phyloP scores from a whole-genome alignment of 495 filamentous ascomycete species.

The Staphylotrichum longicolle region DNA sequence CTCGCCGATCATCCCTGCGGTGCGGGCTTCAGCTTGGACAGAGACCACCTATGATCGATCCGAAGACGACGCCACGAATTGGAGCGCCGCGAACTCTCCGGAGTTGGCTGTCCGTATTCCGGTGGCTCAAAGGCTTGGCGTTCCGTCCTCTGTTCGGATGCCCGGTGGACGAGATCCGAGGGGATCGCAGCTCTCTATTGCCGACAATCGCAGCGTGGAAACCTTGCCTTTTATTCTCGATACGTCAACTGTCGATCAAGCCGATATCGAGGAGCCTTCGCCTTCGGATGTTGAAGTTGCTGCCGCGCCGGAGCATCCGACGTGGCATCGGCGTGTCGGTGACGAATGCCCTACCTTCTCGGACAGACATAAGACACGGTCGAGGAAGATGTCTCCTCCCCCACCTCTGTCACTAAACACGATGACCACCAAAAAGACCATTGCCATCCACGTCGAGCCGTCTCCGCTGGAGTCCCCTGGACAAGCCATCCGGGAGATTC shows the following conservation, averaged over 20 bases:
- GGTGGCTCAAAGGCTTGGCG: constrained; percentile 32
- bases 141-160: constrained; percentile 37
- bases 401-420: constrained; percentile 46
- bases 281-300: constrained; percentile 8
- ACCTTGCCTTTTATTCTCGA: constrained; percentile 42
- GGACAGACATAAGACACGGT: constrained; percentile 38
- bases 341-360: constrained; percentile 55
- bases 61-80: constrained; percentile 40
- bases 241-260: constrained; percentile 9
- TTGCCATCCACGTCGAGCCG: constrained; percentile 42
- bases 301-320: constrained; percentile 22
- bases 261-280: constrained; percentile 8
- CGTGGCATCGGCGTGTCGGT: constrained; percentile 53
- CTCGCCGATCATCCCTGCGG: constrained; percentile 35
- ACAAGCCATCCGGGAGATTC: constrained; percentile 48
- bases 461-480: constrained; percentile 51
- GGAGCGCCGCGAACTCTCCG: constrained; percentile 45
- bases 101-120: constrained; percentile 38
- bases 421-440: constrained; percentile 31
- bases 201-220: constrained; percentile 19
- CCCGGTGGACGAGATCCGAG: constrained; percentile 18
- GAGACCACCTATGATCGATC: constrained; percentile 31
- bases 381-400: constrained; percentile 48
- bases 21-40: constrained; percentile 34
- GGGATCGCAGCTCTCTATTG: constrained; percentile 4